Conservation (phyloP, 2,329 filamentous ascomycete species). For the Elsinoe ampelina region DNA sequence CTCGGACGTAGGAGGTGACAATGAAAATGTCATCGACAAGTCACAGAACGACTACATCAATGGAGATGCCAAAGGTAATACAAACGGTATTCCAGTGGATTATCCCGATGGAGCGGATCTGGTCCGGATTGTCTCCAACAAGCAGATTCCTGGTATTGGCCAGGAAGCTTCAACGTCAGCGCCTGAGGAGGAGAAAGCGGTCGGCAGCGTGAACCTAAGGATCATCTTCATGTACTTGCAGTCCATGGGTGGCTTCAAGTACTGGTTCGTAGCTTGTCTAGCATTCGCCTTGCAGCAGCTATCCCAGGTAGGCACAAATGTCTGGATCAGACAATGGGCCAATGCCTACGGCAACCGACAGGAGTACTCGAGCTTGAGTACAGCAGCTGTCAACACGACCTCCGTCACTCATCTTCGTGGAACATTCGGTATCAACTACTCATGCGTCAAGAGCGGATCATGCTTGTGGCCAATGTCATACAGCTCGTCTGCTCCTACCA, state of each 20-base stretch:
- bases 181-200: slow-evolving; percentile 64
- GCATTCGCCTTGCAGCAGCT: slow-evolving; percentile 79
- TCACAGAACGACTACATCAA: slow-evolving; percentile 26
- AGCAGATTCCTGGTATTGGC: slow-evolving; percentile 30
- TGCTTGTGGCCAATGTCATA: slow-evolving; percentile 39
- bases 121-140: slow-evolving; percentile 35
- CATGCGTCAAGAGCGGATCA: slow-evolving; percentile 41
- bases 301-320: slow-evolving; percentile 74
- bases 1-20: slow-evolving; percentile 59
- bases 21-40: slow-evolving; percentile 17
- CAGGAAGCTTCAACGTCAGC: slow-evolving; percentile 24
- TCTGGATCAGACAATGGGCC: slow-evolving; percentile 94
- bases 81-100: slow-evolving; percentile 25
- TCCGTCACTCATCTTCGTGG: slow-evolving; percentile 29
- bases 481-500: slow-evolving; percentile 14
- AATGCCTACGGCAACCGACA: slow-evolving; percentile 63
- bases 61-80: slow-evolving; percentile 42
- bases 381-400: background rate
- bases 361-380: slow-evolving; percentile 28
- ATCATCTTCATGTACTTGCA: slow-evolving; percentile 78
- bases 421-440: slow-evolving; percentile 34
- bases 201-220: slow-evolving; percentile 76
- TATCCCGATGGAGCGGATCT: slow-evolving; percentile 33
- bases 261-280: slow-evolving; percentile 68
- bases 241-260: slow-evolving; percentile 95